Evolutionary conservation across 805 yeast species (phyloP).

Genomic region (Torulaspora quercuum): DNA sequence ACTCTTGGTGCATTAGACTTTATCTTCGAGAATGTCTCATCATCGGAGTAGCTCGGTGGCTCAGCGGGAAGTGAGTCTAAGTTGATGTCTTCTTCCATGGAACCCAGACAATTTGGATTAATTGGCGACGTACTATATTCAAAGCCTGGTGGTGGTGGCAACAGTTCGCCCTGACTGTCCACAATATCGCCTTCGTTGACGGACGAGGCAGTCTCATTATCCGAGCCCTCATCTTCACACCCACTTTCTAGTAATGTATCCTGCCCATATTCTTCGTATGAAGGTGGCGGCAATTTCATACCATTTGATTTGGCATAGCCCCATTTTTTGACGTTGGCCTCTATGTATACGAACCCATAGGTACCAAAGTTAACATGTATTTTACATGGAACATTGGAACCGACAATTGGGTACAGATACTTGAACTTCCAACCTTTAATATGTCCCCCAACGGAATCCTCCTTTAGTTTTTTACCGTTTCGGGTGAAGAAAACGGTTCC

Average conservation of each 20-base stretch:
- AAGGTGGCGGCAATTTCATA: slow-evolving; percentile 87
- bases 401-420: slow-evolving; percentile 81
- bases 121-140: slow-evolving; percentile 34
- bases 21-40: slow-evolving; percentile 10
- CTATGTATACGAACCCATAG: slow-evolving; percentile 83
- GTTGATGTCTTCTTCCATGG: slow-evolving; percentile 33
- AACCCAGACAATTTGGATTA: slow-evolving; percentile 1
- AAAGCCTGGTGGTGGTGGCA: slow-evolving; percentile 40
- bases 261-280: slow-evolving; percentile 73
- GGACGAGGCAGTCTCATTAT: slow-evolving; percentile 32
- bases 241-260: slow-evolving; percentile 71
- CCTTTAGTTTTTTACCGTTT: slow-evolving; percentile 85
- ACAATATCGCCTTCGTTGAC: slow-evolving; percentile 27
- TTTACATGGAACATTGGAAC: slow-evolving; percentile 76
- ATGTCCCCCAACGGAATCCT: slow-evolving; percentile 78
- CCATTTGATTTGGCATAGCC: slow-evolving; percentile 92
- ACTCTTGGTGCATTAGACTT: slow-evolving; percentile 7
- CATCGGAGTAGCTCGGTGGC: slow-evolving; percentile 40
- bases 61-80: slow-evolving; percentile 37
- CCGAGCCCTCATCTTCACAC: slow-evolving; percentile 48
- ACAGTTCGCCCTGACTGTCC: slow-evolving; percentile 30
- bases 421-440: slow-evolving; percentile 65
- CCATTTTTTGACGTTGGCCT: slow-evolving; percentile 93
- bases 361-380: slow-evolving; percentile 90
- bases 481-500: slow-evolving; percentile 92